These are phyloP conservation scores for Phytophthora syringae DNA, from an alignment of 352 stramenopile species.

Conservation along the genomic window DNA sequence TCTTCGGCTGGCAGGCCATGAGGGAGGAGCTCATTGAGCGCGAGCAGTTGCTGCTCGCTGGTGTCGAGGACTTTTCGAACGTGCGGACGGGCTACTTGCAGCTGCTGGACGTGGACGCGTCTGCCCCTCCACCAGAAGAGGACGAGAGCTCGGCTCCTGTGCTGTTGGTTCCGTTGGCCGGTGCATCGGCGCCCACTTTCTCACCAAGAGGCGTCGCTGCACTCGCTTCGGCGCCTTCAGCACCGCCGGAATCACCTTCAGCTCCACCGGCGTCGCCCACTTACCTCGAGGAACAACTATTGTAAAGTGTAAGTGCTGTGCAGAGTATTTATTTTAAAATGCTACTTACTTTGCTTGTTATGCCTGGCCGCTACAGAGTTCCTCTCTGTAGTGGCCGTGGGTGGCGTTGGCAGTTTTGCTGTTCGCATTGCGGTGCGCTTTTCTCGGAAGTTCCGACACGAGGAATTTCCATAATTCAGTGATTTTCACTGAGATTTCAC, in stretches of 20 bases:
- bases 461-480: too few relatives aligned
- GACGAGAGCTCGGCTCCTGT: slow-evolving; percentile 42
- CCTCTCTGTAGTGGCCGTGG: background rate
- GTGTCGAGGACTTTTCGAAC: slow-evolving; percentile 53
- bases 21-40: slow-evolving; percentile 54
- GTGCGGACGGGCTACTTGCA: slow-evolving; percentile 54
- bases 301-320: slow-evolving; percentile 38
- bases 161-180: slow-evolving; percentile 37
- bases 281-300: slow-evolving; percentile 28
- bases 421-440: slow-evolving; percentile 13
- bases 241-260: slow-evolving; percentile 25
- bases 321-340: slow-evolving; percentile 45
- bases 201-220: slow-evolving; percentile 22
- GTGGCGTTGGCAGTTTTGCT: slow-evolving; percentile 14
- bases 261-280: slow-evolving; percentile 19
- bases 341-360: slow-evolving; percentile 9
- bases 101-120: slow-evolving; percentile 55
- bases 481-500: too few relatives aligned
- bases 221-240: slow-evolving; percentile 17
- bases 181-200: slow-evolving; percentile 46
- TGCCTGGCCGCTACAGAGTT: background rate
- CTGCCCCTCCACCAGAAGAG: slow-evolving; percentile 34
- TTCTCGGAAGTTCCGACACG: too few relatives aligned
- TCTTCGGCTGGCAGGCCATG: slow-evolving; percentile 65
- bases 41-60: slow-evolving; percentile 49